phyloP scores from a whole-genome alignment of 2,329 filamentous ascomycete species.

The Leptographium lundbergii region DNA sequence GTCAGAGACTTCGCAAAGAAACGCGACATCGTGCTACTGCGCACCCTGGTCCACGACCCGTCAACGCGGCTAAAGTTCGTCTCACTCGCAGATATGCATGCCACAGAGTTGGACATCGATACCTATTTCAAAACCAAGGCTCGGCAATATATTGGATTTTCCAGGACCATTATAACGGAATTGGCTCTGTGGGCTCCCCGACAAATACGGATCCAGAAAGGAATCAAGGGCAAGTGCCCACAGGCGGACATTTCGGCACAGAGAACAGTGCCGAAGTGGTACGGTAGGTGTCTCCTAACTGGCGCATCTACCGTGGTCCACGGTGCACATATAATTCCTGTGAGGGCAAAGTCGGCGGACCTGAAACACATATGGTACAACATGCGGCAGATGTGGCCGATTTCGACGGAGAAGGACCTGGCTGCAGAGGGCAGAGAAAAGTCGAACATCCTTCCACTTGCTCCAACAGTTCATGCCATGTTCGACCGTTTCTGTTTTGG shows the following conservation, averaged over 20 bases:
- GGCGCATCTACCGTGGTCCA: background rate
- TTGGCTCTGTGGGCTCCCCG: too few species aligned
- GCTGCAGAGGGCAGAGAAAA: background rate
- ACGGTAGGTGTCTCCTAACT: background rate
- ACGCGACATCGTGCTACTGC: background rate
- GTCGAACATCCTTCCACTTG: background rate
- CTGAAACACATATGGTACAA: background rate
- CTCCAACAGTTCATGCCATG: background rate
- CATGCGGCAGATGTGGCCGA: background rate
- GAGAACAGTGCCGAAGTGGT: background rate
- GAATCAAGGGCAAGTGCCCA: background rate
- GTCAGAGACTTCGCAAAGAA: background rate
- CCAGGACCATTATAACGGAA: background rate
- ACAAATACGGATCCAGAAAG: background rate
- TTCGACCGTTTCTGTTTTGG: background rate
- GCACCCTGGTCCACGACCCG: background rate
- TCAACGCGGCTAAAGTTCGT: background rate
- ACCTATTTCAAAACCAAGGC: background rate
- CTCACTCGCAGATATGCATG: background rate
- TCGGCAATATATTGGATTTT: background rate
- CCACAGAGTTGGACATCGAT: background rate
- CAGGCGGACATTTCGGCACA: background rate
- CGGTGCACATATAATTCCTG: background rate
- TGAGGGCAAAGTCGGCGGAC: background rate
- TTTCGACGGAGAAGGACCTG: background rate